A percentile compares a stretch with the other conserved stretches of the same genome.
phyloP scores from a whole-genome alignment of 805 yeast genomes.

The Candida nanaspora region DNA sequence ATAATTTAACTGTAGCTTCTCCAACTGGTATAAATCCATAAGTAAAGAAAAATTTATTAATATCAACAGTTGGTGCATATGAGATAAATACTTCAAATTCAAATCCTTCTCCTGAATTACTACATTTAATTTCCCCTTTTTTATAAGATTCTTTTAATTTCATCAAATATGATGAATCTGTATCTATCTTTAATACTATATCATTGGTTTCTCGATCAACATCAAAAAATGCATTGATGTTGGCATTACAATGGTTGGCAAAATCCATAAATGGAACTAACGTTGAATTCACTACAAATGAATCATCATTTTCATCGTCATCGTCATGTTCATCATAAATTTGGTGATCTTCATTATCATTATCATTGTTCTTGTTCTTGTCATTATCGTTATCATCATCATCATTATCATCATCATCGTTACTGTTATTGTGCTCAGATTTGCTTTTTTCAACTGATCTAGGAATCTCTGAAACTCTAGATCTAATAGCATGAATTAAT shows the following conservation, averaged over 20 bases:
- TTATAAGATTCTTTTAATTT: neutral
- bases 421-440: constrained; percentile 3
- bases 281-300: constrained; percentile 42
- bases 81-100: constrained; percentile 34
- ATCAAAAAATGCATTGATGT: constrained; percentile 52
- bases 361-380: constrained; percentile 5
- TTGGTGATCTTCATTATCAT: too few relatives aligned
- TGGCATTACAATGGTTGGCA: constrained; percentile 48
- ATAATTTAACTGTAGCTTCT: constrained; percentile 9
- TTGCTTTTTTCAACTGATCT: constrained; percentile 8
- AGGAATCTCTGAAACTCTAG: constrained; percentile 65
- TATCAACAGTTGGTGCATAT: constrained; percentile 37
- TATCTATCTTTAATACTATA: constrained; percentile 30
- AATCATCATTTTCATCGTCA: constrained; percentile 22
- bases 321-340: too few relatives aligned
- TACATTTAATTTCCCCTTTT: too few relatives aligned
- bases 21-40: constrained; percentile 41
- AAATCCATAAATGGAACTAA: constrained; percentile 64
- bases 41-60: constrained; percentile 29
- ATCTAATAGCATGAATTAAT: constrained; percentile 37
- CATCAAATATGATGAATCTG: constrained; percentile 1
- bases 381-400: constrained; percentile 14
- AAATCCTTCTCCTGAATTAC: neutral
- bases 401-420: constrained; percentile 11
- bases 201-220: constrained; percentile 40